phyloP scores from a whole-genome alignment of 257 asterid species.

The Petunia axillaris region DNA sequence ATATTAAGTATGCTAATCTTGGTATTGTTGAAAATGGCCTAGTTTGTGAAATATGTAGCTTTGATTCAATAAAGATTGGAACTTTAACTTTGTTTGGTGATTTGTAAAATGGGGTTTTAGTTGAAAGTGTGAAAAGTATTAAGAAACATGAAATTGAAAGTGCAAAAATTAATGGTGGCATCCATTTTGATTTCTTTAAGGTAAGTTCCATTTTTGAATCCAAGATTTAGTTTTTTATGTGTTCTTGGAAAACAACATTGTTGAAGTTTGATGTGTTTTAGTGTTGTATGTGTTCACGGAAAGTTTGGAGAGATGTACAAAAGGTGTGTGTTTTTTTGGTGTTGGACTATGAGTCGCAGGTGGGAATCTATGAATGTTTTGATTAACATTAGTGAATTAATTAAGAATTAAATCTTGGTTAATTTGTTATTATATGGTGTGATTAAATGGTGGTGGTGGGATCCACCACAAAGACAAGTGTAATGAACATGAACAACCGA shows the following conservation, averaged over 20 bases:
- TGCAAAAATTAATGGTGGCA: constrained; percentile 49
- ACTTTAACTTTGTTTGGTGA: constrained; percentile 36
- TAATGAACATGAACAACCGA: not conserved
- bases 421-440: not conserved
- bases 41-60: constrained; percentile 39
- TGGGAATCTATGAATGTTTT: constrained; percentile 20
- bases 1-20: constrained; percentile 72
- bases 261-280: not conserved
- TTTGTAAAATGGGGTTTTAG: constrained; percentile 46
- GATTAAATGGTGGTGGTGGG: not conserved
- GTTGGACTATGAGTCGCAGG: constrained; percentile 26
- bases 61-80: constrained; percentile 68
- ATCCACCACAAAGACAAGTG: not conserved
- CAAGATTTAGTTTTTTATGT: constrained; percentile 12
- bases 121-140: constrained; percentile 40
- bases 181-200: constrained; percentile 60
- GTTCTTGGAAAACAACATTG: not conserved
- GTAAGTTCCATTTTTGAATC: constrained; percentile 46
- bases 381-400: too few species aligned
- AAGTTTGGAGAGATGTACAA: not conserved
- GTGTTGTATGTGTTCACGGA: constrained; percentile 1
- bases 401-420: not conserved
- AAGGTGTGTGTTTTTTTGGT: not conserved
- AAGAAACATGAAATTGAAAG: constrained; percentile 42
- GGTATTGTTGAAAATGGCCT: constrained; percentile 56